Evolutionary conservation across 495 filamentous ascomycete genomes (phyloP), one percentile per base, ranked within the genome.

Genomic region (Aspergillus indologenus): DNA sequence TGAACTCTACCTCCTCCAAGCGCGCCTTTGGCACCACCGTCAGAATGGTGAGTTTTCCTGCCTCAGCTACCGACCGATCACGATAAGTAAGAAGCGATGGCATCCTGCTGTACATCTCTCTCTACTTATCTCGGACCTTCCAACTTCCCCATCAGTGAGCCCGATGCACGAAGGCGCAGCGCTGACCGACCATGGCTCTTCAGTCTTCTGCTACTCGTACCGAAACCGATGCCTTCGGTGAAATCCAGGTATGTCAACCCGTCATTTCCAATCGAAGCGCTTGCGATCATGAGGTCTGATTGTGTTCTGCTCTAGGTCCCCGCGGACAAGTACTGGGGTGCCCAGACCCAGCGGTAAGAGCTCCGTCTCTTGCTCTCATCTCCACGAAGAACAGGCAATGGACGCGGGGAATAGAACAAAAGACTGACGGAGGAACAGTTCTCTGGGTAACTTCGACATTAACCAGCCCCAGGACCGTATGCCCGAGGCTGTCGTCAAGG

Each of bases 391-490:
- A 22, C 34, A 50, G 26, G 31, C 22, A 18, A 29, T 4, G 31
- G 21, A 24, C 7, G 26, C 18, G 7, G 29, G n/a, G 47, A 31
- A 45, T 20, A n/a, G 45, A 46, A 62, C 61, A 43, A 61, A n/a
- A 69, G 57, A 68, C 60, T 47, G 51, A 54, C 20, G 14, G 19
- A 50, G 42, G 14, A 49, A 70, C 54, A 84, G 82, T 53, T 98
- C 95, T 44, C 81, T 98, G 75, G 87, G 87, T 70, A 98, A 98
- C 81, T 98, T 98, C 82, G 87, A 88, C 70, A 98, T 98, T 85
- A 98, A 98, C 75, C 94, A 98, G 79, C 94, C 95, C 59, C 90
- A 95, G 73, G 94, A 98, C 71, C 91, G 94, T 69, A 98, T 98
- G 93, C 95, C 94, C 48, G 88, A 90, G 59, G 88, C 92, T 0